A percentile compares a stretch with the other conserved stretches of the same genome.
These are phyloP conservation scores for Amanita thiersii DNA, from an alignment of 768 basidiomycete species.

Conservation along the genomic window DNA sequence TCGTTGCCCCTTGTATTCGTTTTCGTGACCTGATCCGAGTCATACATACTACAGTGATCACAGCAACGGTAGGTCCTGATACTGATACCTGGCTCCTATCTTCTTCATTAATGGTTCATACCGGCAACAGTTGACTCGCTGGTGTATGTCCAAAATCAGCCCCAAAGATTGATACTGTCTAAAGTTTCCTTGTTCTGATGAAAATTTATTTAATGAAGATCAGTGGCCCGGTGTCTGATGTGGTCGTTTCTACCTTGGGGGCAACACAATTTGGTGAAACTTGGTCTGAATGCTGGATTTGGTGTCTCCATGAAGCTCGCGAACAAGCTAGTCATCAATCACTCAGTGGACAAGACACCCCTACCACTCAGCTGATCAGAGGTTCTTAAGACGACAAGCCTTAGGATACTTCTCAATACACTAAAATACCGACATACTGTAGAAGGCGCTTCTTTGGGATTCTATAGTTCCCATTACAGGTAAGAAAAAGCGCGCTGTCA, in stretches of 20 bases:
- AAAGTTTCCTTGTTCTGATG: constrained; percentile 1
- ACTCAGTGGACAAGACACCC: constrained; percentile 37
- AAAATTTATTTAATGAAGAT: background rate
- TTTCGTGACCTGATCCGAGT: constrained; percentile 57
- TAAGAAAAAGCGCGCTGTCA: too few relatives aligned
- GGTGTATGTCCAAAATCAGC: constrained; percentile 20
- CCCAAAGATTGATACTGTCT: constrained; percentile 1
- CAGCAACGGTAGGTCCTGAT: constrained; percentile 49
- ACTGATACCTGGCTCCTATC: background rate
- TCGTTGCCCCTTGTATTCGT: constrained; percentile 58
- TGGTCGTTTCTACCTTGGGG: constrained; percentile 39
- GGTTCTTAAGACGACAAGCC: constrained; percentile 45
- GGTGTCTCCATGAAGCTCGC: constrained; percentile 39
- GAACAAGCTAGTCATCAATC: constrained; percentile 43
- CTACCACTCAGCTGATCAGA: constrained; percentile 37
- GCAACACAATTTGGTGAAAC: constrained; percentile 54
- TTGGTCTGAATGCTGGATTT: constrained; percentile 48
- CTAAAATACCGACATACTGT: constrained; percentile 51
- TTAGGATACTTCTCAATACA: constrained; percentile 52
- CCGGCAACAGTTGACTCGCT: constrained; percentile 34
- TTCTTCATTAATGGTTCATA: constrained; percentile 22
- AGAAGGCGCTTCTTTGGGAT: constrained; percentile 52
- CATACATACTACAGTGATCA: constrained; percentile 53
- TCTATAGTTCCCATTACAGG: constrained; percentile 52
- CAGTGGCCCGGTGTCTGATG: constrained; percentile 41